Percentiles rank a stretch among this genome's conserved stretches.
phyloP scores from a whole-genome alignment of 495 filamentous ascomycete genomes.

The Paragyromitra xinjiangensis region DNA sequence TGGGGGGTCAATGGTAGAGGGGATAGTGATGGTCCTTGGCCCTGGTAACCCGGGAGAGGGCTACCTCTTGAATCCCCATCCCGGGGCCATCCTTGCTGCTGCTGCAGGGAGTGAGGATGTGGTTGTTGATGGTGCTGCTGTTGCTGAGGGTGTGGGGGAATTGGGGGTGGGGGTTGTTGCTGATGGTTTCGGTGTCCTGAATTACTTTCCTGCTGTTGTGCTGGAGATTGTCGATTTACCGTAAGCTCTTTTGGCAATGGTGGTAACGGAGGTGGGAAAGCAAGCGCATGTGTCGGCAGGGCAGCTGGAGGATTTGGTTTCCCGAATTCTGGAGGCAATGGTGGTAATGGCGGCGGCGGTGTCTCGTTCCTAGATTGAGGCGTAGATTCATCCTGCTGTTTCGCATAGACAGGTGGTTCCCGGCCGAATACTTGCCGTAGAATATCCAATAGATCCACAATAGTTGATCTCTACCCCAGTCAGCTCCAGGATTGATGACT shows the following conservation, averaged over 20 bases:
- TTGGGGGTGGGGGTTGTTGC: constrained; percentile 50
- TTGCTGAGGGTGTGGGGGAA: constrained; percentile 49
- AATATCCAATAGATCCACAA: constrained; percentile 81
- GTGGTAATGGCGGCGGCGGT: constrained; percentile 76
- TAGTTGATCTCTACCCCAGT: constrained; percentile 73
- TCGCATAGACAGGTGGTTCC: constrained; percentile 87
- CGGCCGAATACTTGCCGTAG: constrained; percentile 89
- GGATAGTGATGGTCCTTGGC: constrained; percentile 30
- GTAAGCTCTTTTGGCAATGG: constrained; percentile 58
- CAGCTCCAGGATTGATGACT: constrained; percentile 26
- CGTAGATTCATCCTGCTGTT: constrained; percentile 61
- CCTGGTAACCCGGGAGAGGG: constrained; percentile 38
- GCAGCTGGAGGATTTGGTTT: constrained; percentile 51
- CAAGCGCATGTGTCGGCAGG: constrained; percentile 45
- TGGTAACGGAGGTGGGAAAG: constrained; percentile 60
- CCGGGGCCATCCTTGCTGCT: constrained; percentile 35
- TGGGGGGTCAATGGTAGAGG: constrained; percentile 40
- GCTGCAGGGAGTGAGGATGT: constrained; percentile 20
- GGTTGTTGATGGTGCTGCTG: constrained; percentile 20
- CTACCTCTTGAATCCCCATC: constrained; percentile 25
- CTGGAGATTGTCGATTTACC: constrained; percentile 11
- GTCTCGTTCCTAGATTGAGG: constrained; percentile 61
- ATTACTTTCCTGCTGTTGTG: constrained; percentile 26
- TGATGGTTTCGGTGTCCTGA: constrained; percentile 29
- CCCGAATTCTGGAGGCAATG: constrained; percentile 71